Conservation (phyloP, 306 rosid species). For the Vicia faba region DNA sequence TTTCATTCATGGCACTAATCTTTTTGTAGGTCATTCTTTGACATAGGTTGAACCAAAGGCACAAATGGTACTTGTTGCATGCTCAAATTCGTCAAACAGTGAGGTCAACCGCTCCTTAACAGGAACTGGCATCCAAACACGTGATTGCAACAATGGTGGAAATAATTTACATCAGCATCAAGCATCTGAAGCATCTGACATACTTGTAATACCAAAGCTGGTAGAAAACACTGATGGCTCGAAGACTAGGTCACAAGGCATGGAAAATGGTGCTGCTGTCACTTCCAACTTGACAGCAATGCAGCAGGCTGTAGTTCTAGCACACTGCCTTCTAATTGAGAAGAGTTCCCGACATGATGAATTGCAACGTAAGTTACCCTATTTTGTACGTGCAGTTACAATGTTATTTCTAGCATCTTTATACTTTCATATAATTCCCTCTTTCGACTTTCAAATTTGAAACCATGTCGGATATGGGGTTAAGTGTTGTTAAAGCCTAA, state of each 20-base stretch:
- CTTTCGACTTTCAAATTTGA: conserved; percentile 11
- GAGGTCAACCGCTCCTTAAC: conserved; percentile 35
- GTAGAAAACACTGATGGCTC: conserved; percentile 45
- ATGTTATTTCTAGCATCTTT: conserved; percentile 24
- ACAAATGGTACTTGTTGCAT: conserved; percentile 80
- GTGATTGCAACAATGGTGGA: conserved; percentile 43
- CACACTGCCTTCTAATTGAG: conserved; percentile 83
- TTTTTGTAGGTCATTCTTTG: conserved; percentile 39
- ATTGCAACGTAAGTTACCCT: conserved; percentile 74
- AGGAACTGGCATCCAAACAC: conserved; percentile 40
- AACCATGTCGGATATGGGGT: conserved; percentile 12
- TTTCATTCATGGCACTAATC: conserved; percentile 32
- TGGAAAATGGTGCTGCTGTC: conserved; percentile 48
- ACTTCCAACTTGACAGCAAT: conserved; percentile 54
- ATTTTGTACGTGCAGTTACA: conserved; percentile 28
- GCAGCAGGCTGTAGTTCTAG: conserved; percentile 83
- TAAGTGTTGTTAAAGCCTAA: conserved; percentile 4
- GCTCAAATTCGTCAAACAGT: conserved; percentile 47
- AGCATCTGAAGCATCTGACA: conserved; percentile 57
- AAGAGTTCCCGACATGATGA: conserved; percentile 91
- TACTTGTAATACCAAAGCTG: conserved; percentile 70
- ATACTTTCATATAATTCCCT: background rate
- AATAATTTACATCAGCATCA: conserved; percentile 43
- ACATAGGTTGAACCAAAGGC: conserved; percentile 88
- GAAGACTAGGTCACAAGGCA: conserved; percentile 47